Evolutionary conservation across 2,329 filamentous ascomycete genomes (phyloP).

Genomic region (Beauveria rudraprayagi): DNA sequence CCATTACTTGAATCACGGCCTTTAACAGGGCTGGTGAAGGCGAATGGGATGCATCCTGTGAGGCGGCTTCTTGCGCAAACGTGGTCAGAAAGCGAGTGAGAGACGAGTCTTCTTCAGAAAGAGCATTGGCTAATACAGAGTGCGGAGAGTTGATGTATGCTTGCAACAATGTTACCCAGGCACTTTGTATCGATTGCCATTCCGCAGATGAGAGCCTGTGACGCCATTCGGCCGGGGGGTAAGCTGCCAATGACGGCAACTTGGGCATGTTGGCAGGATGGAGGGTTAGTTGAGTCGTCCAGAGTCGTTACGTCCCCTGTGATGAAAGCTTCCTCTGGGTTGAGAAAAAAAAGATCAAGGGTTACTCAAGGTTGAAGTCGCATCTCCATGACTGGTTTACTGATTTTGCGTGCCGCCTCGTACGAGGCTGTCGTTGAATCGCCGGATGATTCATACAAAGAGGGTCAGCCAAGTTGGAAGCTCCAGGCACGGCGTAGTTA

Average conservation of each 20-base stretch:
- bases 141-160: conserved; percentile 54
- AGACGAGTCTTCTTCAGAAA: conserved; percentile 46
- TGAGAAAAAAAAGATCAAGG: not conserved
- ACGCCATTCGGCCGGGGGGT: conserved; percentile 62
- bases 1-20: conserved; percentile 55
- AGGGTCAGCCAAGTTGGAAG: conserved; percentile 10
- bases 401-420: not conserved
- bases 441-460: conserved; percentile 13
- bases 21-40: conserved; percentile 46
- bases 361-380: conserved; percentile 3
- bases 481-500: not conserved
- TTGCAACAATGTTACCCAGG: conserved; percentile 63
- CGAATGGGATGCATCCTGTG: conserved; percentile 24
- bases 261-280: conserved; percentile 27
- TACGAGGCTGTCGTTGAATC: conserved; percentile 3
- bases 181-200: conserved; percentile 69
- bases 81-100: conserved; percentile 56
- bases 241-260: conserved; percentile 68
- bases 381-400: conserved; percentile 1
- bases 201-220: conserved; percentile 58
- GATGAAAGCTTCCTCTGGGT: not conserved
- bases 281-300: not conserved
- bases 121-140: conserved; percentile 42
- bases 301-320: too few relatives aligned
- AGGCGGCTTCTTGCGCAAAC: conserved; percentile 51